phyloP scores from a whole-genome alignment of 257 asterid genomes.

The Solanum bulbocastanum region DNA sequence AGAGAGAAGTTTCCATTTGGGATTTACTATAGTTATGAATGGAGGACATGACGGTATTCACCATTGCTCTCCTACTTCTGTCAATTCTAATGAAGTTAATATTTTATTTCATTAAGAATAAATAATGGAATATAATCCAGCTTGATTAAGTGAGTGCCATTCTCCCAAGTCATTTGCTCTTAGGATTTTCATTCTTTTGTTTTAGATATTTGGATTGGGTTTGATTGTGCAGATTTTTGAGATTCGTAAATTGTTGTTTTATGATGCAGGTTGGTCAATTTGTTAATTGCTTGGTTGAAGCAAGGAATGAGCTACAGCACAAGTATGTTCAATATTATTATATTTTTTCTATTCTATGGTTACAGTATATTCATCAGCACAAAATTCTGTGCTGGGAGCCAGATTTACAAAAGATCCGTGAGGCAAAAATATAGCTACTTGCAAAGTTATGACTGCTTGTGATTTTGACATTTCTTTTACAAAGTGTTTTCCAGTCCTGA shows the following conservation, averaged over 20 bases:
- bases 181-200: background rate
- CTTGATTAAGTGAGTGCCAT: background rate
- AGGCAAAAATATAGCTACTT: background rate
- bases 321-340: slow-evolving; percentile 25
- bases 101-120: background rate
- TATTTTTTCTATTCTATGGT: background rate
- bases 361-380: background rate
- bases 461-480: background rate
- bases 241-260: background rate
- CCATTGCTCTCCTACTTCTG: background rate
- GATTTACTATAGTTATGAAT: background rate
- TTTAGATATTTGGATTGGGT: background rate
- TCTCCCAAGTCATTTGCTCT: background rate
- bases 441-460: background rate
- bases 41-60: background rate
- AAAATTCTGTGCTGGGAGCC: background rate
- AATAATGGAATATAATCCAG: background rate
- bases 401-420: background rate
- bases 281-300: slow-evolving; percentile 62
- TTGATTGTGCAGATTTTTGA: background rate
- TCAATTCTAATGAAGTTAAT: background rate
- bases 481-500: background rate
- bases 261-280: slow-evolving; percentile 62
- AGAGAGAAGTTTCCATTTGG: background rate
- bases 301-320: slow-evolving; percentile 50